Evolutionary conservation across 495 filamentous ascomycete genomes (phyloP).

Genomic region (Neurospora sp.): DNA sequence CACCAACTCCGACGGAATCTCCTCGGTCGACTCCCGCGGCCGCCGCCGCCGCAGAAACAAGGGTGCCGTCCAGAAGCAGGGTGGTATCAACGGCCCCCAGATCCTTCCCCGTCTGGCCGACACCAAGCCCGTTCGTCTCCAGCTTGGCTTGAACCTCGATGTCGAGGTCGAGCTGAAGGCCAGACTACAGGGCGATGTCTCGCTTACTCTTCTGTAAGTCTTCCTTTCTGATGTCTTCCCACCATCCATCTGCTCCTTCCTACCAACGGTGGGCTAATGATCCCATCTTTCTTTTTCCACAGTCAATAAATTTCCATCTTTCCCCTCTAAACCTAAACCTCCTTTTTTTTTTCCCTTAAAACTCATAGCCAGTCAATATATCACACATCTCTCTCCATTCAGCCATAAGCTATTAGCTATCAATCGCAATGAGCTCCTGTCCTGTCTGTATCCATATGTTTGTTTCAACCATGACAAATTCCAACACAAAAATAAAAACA

Average conservation of each 20-base stretch:
- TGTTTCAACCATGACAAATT: no score
- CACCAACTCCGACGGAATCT: conserved; percentile 14
- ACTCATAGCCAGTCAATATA: background rate
- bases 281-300: background rate
- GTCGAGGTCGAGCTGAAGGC: conserved; percentile 29
- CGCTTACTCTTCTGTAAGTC: conserved; percentile 26
- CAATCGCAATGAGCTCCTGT: no score
- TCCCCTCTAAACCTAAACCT: background rate
- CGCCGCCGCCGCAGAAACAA: conserved; percentile 14
- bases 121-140: conserved; percentile 25
- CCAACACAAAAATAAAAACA: conserved; percentile 3
- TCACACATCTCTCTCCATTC: background rate
- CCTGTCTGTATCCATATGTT: no score
- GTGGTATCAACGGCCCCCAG: conserved; percentile 2
- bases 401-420: background rate
- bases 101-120: conserved; percentile 16
- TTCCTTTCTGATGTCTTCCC: background rate
- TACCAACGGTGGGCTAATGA: background rate
- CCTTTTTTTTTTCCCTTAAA: background rate
- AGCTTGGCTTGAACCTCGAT: conserved; percentile 26
- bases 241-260: background rate
- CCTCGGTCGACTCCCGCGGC: conserved; percentile 19
- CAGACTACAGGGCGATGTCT: conserved; percentile 24
- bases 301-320: background rate
- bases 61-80: conserved; percentile 9